These are phyloP conservation scores for Aspergillus puulaauensis DNA, from an alignment of 2,329 filamentous ascomycete species.

Conservation along the genomic window DNA sequence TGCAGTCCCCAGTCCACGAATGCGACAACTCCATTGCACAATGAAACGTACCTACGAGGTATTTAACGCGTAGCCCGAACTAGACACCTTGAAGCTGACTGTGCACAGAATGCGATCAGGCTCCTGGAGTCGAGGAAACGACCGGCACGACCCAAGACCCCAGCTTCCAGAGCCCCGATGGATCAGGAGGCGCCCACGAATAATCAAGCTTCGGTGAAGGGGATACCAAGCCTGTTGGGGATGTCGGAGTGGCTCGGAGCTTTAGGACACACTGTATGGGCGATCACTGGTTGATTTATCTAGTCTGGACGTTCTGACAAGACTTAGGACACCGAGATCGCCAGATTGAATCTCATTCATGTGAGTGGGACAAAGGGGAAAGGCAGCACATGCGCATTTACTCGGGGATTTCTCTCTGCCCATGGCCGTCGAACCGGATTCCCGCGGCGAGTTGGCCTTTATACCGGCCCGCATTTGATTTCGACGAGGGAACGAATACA, in stretches of 20 bases:
- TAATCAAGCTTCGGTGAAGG: too few relatives aligned
- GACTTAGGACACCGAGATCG: too few relatives aligned
- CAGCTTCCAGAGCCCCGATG: too few relatives aligned
- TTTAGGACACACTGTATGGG: too few relatives aligned
- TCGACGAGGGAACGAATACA: not conserved
- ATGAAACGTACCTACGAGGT: not conserved
- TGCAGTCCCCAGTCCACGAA: too few relatives aligned
- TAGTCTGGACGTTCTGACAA: too few relatives aligned
- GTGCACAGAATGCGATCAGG: not conserved
- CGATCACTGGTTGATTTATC: too few relatives aligned
- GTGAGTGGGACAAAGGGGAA: constrained; percentile 75
- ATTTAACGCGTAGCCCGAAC: not conserved
- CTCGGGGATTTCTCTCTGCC: constrained; percentile 43
- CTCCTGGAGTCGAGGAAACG: not conserved
- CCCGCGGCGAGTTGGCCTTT: not conserved
- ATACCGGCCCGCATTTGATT: not conserved
- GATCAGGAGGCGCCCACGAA: too few relatives aligned
- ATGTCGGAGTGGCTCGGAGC: too few relatives aligned
- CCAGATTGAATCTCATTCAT: constrained; percentile 63
- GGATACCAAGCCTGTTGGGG: too few relatives aligned
- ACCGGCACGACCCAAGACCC: constrained; percentile 27
- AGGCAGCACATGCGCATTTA: constrained; percentile 68
- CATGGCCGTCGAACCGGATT: not conserved
- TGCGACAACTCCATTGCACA: too few relatives aligned
- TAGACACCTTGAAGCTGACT: not conserved